Base-by-base conservation (phyloP, 148 eudicot genomes). In the Mesembryanthemum crystallinum region DNA sequence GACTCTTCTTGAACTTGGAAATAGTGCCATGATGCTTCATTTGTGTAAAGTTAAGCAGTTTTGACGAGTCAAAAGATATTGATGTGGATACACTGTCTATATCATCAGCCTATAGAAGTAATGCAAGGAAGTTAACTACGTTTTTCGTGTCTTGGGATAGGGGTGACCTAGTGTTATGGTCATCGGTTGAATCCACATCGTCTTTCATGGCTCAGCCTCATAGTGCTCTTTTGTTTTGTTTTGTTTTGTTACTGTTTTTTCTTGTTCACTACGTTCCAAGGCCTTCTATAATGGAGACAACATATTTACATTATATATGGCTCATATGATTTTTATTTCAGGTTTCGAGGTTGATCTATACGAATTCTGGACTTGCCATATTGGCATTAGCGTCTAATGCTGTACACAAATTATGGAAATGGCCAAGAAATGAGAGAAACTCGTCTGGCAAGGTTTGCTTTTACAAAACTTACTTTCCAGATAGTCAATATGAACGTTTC, bases 321-420 rank as follows among this genome's bases (percentile, higher is more conserved):
- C 49, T 65, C 17, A 57, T 71, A 75, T 71, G 24, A 17, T 58
- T 39, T 39, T 63, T 54, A 55, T 80, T 79, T 30, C 82, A 92
- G 98, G 89, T 92, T 76, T 82, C 93, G 57, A 89, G 89, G 82
- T 79, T 92, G 88, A 88, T 92, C 27, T 92, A 92, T 70, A 92
- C 98, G 61, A 90, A 92, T 82, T 87, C 91, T 51, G 98, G 98
- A 30, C 27, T 76, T 54, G 98, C 96, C 77, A 83, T 92, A 67
- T 76, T 92, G 85, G 93, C 98, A 58, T 71, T 92, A 75, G 87
- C 89, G 47, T 87, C 90, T 43, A 89, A 90, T 83, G 96, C 92
- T 69, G 93, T 88, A 30, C 97, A 92, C 86, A 92, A 87, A 73
- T 81, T 92, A 47, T 92, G 95, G 95, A 90, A 89, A 81, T 92